These are phyloP conservation scores for Starmerella bombi DNA, from an alignment of 805 yeast species.

Conservation along the genomic window DNA sequence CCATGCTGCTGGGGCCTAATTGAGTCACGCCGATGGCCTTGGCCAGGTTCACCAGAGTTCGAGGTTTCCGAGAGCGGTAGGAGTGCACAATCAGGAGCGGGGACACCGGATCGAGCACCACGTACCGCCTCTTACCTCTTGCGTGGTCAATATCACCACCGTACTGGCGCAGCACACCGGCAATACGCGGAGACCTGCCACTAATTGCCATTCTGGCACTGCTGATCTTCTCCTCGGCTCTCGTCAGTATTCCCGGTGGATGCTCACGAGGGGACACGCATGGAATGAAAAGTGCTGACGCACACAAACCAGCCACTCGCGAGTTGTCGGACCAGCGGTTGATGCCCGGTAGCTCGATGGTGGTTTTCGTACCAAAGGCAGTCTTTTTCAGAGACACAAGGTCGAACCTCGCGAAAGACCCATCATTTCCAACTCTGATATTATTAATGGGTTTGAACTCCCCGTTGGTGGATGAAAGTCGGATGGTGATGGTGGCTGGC, in stretches of 20 bases:
- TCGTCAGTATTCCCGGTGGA: conserved; percentile 44
- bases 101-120: conserved; percentile 50
- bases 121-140: conserved; percentile 59
- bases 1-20: conserved; percentile 23
- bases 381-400: conserved; percentile 37
- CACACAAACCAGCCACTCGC: conserved; percentile 33
- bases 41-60: conserved; percentile 62
- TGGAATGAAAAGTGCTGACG: conserved; percentile 48
- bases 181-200: conserved; percentile 24
- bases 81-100: conserved; percentile 58
- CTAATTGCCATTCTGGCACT: conserved; percentile 24
- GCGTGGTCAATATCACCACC: conserved; percentile 67
- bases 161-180: conserved; percentile 72
- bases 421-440: conserved; percentile 12
- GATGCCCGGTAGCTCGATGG: conserved; percentile 26
- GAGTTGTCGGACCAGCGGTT: conserved; percentile 11
- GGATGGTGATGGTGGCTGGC: conserved; percentile 49
- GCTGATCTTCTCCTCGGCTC: conserved; percentile 26
- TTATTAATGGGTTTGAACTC: background rate
- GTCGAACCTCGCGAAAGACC: conserved; percentile 28
- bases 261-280: conserved; percentile 37
- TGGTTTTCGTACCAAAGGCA: conserved; percentile 37
- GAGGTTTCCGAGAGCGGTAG: conserved; percentile 50
- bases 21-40: conserved; percentile 45
- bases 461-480: conserved; percentile 34